Percentiles rank a stretch among this genome's conserved stretches.
Conservation (phyloP, 2,329 filamentous ascomycete species). For the Xylariaceae sp. region DNA sequence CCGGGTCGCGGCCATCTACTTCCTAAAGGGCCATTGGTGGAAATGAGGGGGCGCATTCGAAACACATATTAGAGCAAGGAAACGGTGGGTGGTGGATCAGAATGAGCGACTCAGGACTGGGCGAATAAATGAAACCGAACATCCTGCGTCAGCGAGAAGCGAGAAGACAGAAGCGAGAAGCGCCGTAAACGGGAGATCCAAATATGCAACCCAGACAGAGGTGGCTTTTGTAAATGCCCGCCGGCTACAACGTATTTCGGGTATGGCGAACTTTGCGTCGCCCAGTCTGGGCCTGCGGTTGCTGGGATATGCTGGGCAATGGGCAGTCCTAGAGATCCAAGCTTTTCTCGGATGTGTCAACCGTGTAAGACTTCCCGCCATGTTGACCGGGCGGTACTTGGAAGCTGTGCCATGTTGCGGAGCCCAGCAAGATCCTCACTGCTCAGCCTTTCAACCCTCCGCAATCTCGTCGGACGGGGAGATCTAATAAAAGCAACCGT, state of each 20-base stretch:
- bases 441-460: conserved; percentile 6
- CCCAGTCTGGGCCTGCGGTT: neutral
- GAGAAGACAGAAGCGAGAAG: neutral
- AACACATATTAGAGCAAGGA: neutral
- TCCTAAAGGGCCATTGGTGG: neutral
- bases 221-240: neutral
- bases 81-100: neutral
- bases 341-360: conserved; percentile 7
- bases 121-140: neutral
- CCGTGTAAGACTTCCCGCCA: neutral
- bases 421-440: neutral
- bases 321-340: neutral
- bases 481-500: conserved; percentile 15
- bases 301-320: neutral
- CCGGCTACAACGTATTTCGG: neutral
- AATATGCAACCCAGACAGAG: neutral
- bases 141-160: neutral
- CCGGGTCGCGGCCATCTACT: neutral
- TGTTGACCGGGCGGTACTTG: neutral
- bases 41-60: neutral
- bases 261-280: neutral
- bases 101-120: neutral
- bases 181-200: neutral
- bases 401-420: conserved; percentile 7
- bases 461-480: neutral